Evolutionary conservation across 2,329 filamentous ascomycete species (phyloP).

Genomic region (Colletotrichum limetticola): DNA sequence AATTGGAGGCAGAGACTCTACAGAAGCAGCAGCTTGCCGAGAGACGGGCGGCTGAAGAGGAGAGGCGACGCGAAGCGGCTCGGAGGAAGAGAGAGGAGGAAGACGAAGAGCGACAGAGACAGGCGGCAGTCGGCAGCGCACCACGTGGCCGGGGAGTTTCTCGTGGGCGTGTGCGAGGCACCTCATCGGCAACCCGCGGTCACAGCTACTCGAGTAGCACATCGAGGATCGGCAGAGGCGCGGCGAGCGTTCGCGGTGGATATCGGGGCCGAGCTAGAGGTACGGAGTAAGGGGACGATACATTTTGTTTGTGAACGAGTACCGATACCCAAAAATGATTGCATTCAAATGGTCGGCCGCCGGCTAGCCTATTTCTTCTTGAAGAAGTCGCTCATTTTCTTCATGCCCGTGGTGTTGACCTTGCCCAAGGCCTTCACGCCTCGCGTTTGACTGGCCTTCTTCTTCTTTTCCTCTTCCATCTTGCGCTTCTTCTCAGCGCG

Average conservation of each 20-base stretch:
- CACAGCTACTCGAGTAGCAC: conserved; percentile 31
- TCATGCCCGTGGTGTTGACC: conserved; percentile 92
- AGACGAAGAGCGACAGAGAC: conserved; percentile 56
- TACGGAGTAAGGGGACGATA: conserved; percentile 23
- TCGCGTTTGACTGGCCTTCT: conserved; percentile 78
- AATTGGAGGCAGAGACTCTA: conserved; percentile 83
- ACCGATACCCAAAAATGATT: conserved; percentile 34
- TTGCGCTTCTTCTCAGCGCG: conserved; percentile 84
- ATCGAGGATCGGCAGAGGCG: conserved; percentile 36
- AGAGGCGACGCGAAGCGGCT: conserved; percentile 79
- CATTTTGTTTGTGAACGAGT: conserved; percentile 25
- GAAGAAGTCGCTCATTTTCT: conserved; percentile 96
- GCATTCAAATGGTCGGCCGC: conserved; percentile 17
- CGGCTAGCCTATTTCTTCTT: conserved; percentile 65
- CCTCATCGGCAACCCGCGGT: conserved; percentile 29
- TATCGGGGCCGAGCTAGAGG: conserved; percentile 33
- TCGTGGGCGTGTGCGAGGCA: conserved; percentile 26
- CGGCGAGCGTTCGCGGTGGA: conserved; percentile 30
- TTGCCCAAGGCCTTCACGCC: conserved; percentile 87
- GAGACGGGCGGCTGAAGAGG: conserved; percentile 80
- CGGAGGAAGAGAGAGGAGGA: conserved; percentile 72
- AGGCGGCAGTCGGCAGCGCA: conserved; percentile 41
- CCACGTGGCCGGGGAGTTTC: conserved; percentile 30
- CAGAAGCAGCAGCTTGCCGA: conserved; percentile 81
- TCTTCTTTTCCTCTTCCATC: conserved; percentile 89